Base-by-base conservation (phyloP, 768 basidiomycete species). In the Omphalotus guepiniiformis region DNA sequence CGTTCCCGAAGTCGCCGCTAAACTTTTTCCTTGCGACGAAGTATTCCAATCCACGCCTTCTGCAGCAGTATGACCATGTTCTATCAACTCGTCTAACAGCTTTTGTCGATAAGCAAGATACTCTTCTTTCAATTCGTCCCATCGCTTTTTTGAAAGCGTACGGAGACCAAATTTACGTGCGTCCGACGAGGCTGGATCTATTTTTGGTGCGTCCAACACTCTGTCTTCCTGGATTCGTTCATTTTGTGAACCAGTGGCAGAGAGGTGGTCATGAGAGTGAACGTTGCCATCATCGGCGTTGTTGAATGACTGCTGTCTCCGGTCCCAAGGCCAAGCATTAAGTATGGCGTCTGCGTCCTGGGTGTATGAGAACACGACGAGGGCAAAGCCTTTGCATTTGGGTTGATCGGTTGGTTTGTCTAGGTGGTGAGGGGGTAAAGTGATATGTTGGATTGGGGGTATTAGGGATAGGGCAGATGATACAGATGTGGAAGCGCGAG, bases 301-400 rank as follows among this genome's bases (percentile, higher is more conserved):
- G 39, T 13, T 15, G 15, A 15, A 39, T 9, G 19, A 12, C 41
- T 23, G 19, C 15, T n/a, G n/a, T n/a, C n/a, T n/a, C 1, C 62
- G 65, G 34, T 69, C 61, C 86, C 89, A 92, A 5, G 82, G 80
- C 83, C 85, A 92, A 19, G 56, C 55, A 0, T 63, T 30, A 1
- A 80, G 59, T 0, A 91, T 50, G 2, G 58, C 50, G 6, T 73
- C 62, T 2, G 65, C 70, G 21, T 79, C 72, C 1, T 65, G 60
- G 1, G 58, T 28, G 4, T 63, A 48, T 2, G 68, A 61, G 36
- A 91, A 66, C 0, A 79, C 79, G 45, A 91, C 66, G 23, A 92
- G 75, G 0, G 87, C 86, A 52, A 90, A 91, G 1, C 85, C 85
- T 68, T 85, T 90, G 62, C 76, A 83, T 45, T 73, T 76, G 2